phyloP scores from a whole-genome alignment of 768 basidiomycete genomes.

The Crassisporium funariophilum region DNA sequence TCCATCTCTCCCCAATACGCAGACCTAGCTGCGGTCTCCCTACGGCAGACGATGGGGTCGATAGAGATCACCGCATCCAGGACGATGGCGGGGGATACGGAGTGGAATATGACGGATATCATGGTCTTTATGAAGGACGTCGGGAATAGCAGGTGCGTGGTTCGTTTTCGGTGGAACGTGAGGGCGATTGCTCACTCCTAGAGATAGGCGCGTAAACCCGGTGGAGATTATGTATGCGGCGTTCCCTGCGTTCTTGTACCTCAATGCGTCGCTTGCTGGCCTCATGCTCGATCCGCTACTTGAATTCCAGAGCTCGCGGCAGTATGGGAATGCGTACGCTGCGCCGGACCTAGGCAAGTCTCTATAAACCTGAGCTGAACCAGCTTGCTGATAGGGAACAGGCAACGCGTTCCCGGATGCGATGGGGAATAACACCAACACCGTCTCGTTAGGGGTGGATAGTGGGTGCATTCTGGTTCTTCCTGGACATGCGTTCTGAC shows the following conservation, averaged over 20 bases:
- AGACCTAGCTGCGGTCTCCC: conserved; percentile 42
- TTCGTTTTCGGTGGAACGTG: too few relatives aligned
- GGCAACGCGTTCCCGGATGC: conserved; percentile 16
- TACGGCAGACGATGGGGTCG: conserved; percentile 46
- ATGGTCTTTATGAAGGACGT: conserved; percentile 51
- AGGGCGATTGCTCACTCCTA: too few relatives aligned
- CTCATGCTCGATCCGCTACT: conserved; percentile 50
- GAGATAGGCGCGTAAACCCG: conserved; percentile 46
- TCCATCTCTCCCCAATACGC: conserved; percentile 40
- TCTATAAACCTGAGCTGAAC: neutral
- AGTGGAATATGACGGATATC: conserved; percentile 42
- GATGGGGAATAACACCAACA: conserved; percentile 7
- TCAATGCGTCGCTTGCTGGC: conserved; percentile 41
- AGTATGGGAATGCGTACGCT: conserved; percentile 17
- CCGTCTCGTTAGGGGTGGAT: conserved; percentile 7
- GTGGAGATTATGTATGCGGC: conserved; percentile 48
- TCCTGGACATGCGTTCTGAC: too few relatives aligned
- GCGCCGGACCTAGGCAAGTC: conserved; percentile 31
- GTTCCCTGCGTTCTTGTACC: conserved; percentile 45
- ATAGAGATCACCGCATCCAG: conserved; percentile 57
- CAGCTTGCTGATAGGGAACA: too few relatives aligned
- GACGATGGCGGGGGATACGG: conserved; percentile 30
- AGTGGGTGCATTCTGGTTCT: conserved; percentile 24
- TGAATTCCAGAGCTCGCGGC: conserved; percentile 33
- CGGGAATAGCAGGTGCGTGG: conserved; percentile 40